A percentile compares a stretch with the other conserved stretches of the same genome.
These are phyloP conservation scores for Fusarium euwallaceae DNA, from an alignment of 2,329 filamentous ascomycete species.

Conservation along the genomic window DNA sequence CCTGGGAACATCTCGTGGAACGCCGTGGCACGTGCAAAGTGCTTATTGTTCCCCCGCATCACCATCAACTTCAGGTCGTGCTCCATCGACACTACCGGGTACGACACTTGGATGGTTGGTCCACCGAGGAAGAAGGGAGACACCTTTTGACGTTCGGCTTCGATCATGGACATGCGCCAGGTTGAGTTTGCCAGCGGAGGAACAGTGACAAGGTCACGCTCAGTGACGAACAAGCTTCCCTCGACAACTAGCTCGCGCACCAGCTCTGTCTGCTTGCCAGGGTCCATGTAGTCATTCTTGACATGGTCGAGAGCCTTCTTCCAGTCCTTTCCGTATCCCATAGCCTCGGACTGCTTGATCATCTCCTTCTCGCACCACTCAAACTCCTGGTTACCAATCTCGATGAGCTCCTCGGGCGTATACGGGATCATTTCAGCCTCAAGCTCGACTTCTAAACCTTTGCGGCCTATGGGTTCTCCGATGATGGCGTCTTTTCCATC, in stretches of 20 bases:
- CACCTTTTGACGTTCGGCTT: slow-evolving; percentile 27
- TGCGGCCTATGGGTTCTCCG: slow-evolving; percentile 27
- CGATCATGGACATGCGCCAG: slow-evolving; percentile 37
- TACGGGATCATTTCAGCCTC: slow-evolving; percentile 37
- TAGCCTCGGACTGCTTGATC: slow-evolving; percentile 28
- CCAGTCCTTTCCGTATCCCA: slow-evolving; percentile 32
- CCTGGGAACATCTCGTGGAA: slow-evolving; percentile 38
- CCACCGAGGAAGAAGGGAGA: slow-evolving; percentile 32
- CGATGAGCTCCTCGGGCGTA: slow-evolving; percentile 25
- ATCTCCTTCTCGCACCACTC: slow-evolving; percentile 36
- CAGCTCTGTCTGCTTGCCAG: slow-evolving; percentile 26
- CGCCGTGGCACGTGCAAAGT: slow-evolving; percentile 25
- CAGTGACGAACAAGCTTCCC: slow-evolving; percentile 31
- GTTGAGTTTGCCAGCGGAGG: slow-evolving; percentile 30
- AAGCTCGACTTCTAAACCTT: slow-evolving; percentile 27
- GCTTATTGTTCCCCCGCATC: slow-evolving; percentile 32
- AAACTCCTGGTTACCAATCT: slow-evolving; percentile 34
- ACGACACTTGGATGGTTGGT: slow-evolving; percentile 26
- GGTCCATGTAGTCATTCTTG: slow-evolving; percentile 35
- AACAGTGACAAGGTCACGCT: slow-evolving; percentile 28
- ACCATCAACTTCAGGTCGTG: slow-evolving; percentile 37
- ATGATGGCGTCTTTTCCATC: slow-evolving; percentile 20
- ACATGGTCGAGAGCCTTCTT: slow-evolving; percentile 30
- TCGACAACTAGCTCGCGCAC: slow-evolving; percentile 31
- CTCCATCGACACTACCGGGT: slow-evolving; percentile 28